Conservation (phyloP, 2,329 filamentous ascomycete genomes). For the Dryadomyces quercivorus region DNA sequence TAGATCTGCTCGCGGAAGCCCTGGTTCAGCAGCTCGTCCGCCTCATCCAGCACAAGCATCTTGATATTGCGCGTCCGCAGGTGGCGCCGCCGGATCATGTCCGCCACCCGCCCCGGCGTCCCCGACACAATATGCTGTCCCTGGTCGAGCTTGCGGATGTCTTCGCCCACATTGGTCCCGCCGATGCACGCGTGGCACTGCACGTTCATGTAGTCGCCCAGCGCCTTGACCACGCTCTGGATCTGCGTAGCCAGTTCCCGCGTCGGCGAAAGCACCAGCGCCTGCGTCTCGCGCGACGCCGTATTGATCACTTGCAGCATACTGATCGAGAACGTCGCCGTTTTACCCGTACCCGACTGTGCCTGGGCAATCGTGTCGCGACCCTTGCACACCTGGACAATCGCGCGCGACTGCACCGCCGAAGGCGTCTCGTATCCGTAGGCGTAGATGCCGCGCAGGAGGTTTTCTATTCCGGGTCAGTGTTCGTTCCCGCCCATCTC, state of each 20-base stretch:
- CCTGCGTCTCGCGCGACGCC: slow-evolving; percentile 83
- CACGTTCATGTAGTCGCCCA: slow-evolving; percentile 99
- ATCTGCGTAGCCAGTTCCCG: slow-evolving; percentile 97
- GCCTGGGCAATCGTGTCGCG: slow-evolving; percentile 98
- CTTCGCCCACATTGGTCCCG: slow-evolving; percentile 93
- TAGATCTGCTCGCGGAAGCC: slow-evolving; percentile 98
- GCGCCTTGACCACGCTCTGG: slow-evolving; percentile 96
- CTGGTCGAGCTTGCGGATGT: slow-evolving; percentile 94
- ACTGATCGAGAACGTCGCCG: slow-evolving; percentile 90
- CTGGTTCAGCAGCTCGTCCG: slow-evolving; percentile 64
- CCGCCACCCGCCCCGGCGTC: slow-evolving; percentile 81
- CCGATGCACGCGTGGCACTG: slow-evolving; percentile 98
- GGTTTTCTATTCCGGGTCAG: slow-evolving; percentile 53
- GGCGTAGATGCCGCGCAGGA: slow-evolving; percentile 92
- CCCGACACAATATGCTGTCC: slow-evolving; percentile 96
- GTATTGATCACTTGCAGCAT: slow-evolving; percentile 95
- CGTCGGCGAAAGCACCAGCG: slow-evolving; percentile 87
- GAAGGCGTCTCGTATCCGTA: slow-evolving; percentile 98
- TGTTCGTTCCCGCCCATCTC: no score
- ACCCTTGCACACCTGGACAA: slow-evolving; percentile 98
- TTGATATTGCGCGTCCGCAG: slow-evolving; percentile 50
- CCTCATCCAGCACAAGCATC: slow-evolving; percentile 51
- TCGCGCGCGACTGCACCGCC: slow-evolving; percentile 92
- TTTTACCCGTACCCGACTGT: slow-evolving; percentile 94
- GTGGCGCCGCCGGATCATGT: slow-evolving; percentile 48